Percentiles rank a stretch among this genome's conserved stretches.
Evolutionary conservation across 2,329 filamentous ascomycete genomes (phyloP).

Genomic region (Fusarium stilboides): DNA sequence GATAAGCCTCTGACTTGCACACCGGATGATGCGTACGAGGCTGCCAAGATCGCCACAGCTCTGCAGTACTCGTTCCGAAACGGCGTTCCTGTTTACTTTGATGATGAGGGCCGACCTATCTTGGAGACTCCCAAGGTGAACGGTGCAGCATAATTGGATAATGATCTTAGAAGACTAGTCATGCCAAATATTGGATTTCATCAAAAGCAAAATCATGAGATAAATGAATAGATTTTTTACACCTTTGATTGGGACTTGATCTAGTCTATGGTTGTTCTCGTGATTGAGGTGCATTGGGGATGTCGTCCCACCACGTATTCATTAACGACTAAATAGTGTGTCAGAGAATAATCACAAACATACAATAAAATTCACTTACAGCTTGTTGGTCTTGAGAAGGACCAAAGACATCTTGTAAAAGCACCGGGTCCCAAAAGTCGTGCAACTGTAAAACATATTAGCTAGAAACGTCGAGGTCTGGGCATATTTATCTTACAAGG

Average conservation of each 20-base stretch:
- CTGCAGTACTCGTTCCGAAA: constrained; percentile 47
- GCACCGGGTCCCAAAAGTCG: constrained; percentile 12
- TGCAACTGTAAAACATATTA: constrained; percentile 3
- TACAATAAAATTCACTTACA: neutral
- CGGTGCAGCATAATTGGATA: neutral
- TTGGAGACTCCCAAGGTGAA: constrained; percentile 32
- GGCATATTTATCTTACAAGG: neutral
- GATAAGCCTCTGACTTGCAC: constrained; percentile 40
- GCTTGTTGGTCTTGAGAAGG: constrained; percentile 6
- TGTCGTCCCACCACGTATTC: constrained; percentile 14
- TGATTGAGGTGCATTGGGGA: neutral
- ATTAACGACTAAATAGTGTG: neutral
- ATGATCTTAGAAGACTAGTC: neutral
- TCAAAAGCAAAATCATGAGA: neutral
- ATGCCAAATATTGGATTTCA: neutral
- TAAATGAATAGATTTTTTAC: neutral
- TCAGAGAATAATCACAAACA: neutral
- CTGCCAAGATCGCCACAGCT: constrained; percentile 42
- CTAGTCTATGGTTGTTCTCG: neutral
- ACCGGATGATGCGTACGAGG: constrained; percentile 44
- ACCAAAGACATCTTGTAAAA: constrained; percentile 14
- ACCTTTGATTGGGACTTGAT: neutral
- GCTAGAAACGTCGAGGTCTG: neutral
- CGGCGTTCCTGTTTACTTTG: constrained; percentile 48
- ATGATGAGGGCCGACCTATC: constrained; percentile 44